Conservation (phyloP, 768 basidiomycete genomes). For the Suillus variegatus region DNA sequence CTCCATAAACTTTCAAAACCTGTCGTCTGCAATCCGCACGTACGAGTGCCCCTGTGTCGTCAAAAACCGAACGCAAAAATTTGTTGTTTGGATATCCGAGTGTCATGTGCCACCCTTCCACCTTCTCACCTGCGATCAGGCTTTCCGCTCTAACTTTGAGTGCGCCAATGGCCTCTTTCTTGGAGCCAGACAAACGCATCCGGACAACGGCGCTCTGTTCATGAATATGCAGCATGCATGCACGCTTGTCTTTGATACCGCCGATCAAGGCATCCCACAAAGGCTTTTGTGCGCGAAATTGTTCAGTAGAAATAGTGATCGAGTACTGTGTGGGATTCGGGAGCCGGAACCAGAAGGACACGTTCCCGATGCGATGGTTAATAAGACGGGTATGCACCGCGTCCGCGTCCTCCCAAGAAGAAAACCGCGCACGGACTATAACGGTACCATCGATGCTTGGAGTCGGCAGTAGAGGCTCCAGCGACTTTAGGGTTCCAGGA, state of each 20-base stretch:
- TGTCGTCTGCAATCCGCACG: slow-evolving; percentile 47
- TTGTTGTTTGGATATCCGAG: slow-evolving; percentile 29
- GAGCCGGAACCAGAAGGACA: slow-evolving; percentile 39
- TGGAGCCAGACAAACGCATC: slow-evolving; percentile 50
- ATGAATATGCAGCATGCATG: slow-evolving; percentile 34
- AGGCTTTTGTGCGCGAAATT: slow-evolving; percentile 51
- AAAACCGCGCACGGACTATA: slow-evolving; percentile 45
- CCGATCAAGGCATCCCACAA: slow-evolving; percentile 49
- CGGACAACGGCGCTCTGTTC: slow-evolving; percentile 29
- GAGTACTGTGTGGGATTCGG: slow-evolving; percentile 53
- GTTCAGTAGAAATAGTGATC: slow-evolving; percentile 46
- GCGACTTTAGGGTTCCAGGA: slow-evolving; percentile 19
- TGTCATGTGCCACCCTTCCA: slow-evolving; percentile 53
- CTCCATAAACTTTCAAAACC: slow-evolving; percentile 49
- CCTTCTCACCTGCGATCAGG: slow-evolving; percentile 49
- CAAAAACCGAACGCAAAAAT: slow-evolving; percentile 38
- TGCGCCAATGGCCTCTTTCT: slow-evolving; percentile 53
- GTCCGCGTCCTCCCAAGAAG: slow-evolving; percentile 50
- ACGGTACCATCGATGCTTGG: slow-evolving; percentile 33
- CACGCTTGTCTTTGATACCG: slow-evolving; percentile 37
- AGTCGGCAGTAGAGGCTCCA: slow-evolving; percentile 27
- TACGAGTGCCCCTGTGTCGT: slow-evolving; percentile 43
- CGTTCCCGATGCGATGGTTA: slow-evolving; percentile 32
- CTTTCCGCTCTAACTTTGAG: slow-evolving; percentile 63
- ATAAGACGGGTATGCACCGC: slow-evolving; percentile 38